Percentiles rank a stretch among this genome's conserved stretches.
These are phyloP conservation scores for Plenodomus biglobosus DNA, from an alignment of 2,329 filamentous ascomycete species.

Conservation along the genomic window DNA sequence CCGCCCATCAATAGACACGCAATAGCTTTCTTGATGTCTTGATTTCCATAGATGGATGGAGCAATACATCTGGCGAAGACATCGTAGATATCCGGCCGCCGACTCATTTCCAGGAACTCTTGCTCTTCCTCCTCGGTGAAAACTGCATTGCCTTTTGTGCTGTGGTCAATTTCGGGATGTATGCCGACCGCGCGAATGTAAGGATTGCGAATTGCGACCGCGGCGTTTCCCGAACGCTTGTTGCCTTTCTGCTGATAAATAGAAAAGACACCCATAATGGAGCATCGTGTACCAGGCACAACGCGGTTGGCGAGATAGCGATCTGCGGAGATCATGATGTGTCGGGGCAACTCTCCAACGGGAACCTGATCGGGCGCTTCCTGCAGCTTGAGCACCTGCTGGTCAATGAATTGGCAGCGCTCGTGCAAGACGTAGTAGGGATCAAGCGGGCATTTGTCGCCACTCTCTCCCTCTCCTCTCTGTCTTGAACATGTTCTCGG, in stretches of 20 bases:
- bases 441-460: constrained; percentile 82
- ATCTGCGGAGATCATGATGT: constrained; percentile 95
- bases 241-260: constrained; percentile 93
- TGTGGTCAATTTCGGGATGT: constrained; percentile 85
- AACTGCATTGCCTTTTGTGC: constrained; percentile 76
- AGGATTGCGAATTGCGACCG: constrained; percentile 92
- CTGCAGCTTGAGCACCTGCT: constrained; percentile 96
- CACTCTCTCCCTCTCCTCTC: constrained; percentile 65
- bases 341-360: constrained; percentile 90
- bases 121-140: constrained; percentile 97
- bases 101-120: constrained; percentile 88
- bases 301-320: constrained; percentile 93
- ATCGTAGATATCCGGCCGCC: constrained; percentile 88
- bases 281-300: constrained; percentile 91
- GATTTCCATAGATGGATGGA: constrained; percentile 94
- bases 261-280: constrained; percentile 94
- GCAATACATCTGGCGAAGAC: constrained; percentile 90
- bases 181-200: constrained; percentile 93
- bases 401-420: constrained; percentile 91
- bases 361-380: constrained; percentile 97
- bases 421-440: constrained; percentile 97
- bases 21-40: constrained; percentile 96
- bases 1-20: constrained; percentile 90
- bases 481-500: constrained; percentile 74
- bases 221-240: constrained; percentile 73